phyloP scores from a whole-genome alignment of 31 red algal genomes.

The Asparagopsis taxiformis region DNA sequence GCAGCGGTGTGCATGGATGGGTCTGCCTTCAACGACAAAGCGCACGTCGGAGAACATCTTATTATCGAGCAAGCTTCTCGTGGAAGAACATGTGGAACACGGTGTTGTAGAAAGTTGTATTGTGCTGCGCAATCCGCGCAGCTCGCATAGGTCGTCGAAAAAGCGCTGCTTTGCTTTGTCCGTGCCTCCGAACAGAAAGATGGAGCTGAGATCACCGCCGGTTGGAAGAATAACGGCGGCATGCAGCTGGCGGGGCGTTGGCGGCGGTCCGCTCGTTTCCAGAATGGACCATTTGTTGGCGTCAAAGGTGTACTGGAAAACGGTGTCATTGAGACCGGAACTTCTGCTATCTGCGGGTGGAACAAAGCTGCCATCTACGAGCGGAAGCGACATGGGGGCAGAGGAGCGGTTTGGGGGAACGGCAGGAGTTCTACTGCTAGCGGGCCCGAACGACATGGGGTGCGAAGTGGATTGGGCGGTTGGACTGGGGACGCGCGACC shows the following conservation, averaged over 20 bases:
- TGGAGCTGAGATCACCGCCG: constrained; percentile 25
- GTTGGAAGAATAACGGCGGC: constrained; percentile 61
- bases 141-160: constrained; percentile 80
- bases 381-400: too few relatives aligned
- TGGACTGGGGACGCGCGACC: constrained; percentile 7
- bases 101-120: background rate
- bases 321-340: constrained; percentile 74
- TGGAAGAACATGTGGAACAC: constrained; percentile 51
- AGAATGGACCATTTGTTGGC: constrained; percentile 72
- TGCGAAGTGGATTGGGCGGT: constrained; percentile 9
- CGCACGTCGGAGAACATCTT: constrained; percentile 71
- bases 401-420: too few relatives aligned
- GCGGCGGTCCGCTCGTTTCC: constrained; percentile 53
- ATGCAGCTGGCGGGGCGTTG: constrained; percentile 84
- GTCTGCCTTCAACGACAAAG: constrained; percentile 65
- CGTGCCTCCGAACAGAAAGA: constrained; percentile 89
- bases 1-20: constrained; percentile 80
- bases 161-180: constrained; percentile 81
- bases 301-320: constrained; percentile 90
- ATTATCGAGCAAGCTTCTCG: constrained; percentile 39
- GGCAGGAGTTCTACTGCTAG: too few relatives aligned
- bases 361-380: too few relatives aligned
- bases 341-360: constrained; percentile 45
- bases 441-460: too few relatives aligned
- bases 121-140: constrained; percentile 59